A percentile compares a stretch with the other conserved stretches of the same genome.
phyloP scores from a whole-genome alignment of 148 eudicot genomes.

The Fagopyrum homotropicum region DNA sequence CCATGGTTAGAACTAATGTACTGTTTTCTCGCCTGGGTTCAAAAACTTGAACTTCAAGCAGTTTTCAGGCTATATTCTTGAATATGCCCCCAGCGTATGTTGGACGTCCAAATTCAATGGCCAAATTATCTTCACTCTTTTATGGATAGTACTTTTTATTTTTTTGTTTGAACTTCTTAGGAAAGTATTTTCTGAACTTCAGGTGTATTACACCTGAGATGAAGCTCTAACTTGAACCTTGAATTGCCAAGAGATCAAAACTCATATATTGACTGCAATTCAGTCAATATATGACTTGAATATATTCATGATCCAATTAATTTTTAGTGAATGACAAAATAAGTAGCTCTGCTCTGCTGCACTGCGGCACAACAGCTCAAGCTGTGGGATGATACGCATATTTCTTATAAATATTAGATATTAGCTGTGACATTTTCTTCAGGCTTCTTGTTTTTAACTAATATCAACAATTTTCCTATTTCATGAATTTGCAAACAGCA shows the following conservation, averaged over 20 bases:
- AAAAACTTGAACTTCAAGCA: no score
- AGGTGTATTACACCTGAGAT: not conserved
- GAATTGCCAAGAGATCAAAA: not conserved
- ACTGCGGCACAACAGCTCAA: not conserved
- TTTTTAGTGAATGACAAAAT: not conserved
- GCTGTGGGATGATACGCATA: not conserved
- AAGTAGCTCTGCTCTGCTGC: not conserved
- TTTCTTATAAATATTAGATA: not conserved
- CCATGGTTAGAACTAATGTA: no score
- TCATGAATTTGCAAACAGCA: conserved; percentile 36
- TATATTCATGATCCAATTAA: not conserved
- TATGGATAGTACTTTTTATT: no score
- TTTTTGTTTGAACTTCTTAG: no score
- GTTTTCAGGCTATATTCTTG: no score
- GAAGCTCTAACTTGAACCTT: not conserved
- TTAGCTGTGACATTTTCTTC: not conserved
- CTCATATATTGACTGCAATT: not conserved
- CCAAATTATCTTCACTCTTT: not conserved
- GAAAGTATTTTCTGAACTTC: no score
- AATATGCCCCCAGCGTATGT: no score
- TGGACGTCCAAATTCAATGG: not conserved
- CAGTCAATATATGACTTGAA: not conserved
- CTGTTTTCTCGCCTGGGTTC: no score
- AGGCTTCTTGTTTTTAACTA: not conserved
- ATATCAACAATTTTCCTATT: conserved; percentile 12